Evolutionary conservation across 2,329 filamentous ascomycete genomes (phyloP).

Genomic region (Coniochaeta prunicola): DNA sequence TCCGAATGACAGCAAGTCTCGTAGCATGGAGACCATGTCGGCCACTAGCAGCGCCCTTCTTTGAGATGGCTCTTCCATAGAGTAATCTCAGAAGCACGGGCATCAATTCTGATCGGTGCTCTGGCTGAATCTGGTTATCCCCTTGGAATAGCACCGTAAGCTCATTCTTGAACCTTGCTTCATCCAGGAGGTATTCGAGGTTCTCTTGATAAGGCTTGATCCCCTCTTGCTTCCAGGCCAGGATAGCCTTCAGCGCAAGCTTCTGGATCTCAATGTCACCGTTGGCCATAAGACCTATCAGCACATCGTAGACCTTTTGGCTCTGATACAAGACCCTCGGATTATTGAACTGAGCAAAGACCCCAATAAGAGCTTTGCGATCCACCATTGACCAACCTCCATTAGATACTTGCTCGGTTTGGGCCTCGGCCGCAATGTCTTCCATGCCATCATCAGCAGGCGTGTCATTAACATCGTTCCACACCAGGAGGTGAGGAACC

Average conservation of each 20-base stretch:
- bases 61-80: slow-evolving; percentile 82
- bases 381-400: slow-evolving; percentile 67
- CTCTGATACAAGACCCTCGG: slow-evolving; percentile 76
- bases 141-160: slow-evolving; percentile 81
- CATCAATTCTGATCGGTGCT: slow-evolving; percentile 69
- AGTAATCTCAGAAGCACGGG: slow-evolving; percentile 80
- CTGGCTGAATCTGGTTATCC: slow-evolving; percentile 62
- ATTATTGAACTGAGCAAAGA: slow-evolving; percentile 83
- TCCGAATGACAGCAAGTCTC: slow-evolving; percentile 72
- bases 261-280: slow-evolving; percentile 89
- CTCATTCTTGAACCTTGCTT: slow-evolving; percentile 87
- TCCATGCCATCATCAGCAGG: slow-evolving; percentile 22
- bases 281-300: slow-evolving; percentile 72
- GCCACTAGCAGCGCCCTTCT: slow-evolving; percentile 68
- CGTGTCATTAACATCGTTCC: slow-evolving; percentile 54
- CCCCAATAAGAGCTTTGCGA: slow-evolving; percentile 70
- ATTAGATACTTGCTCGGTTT: slow-evolving; percentile 29
- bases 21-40: slow-evolving; percentile 76
- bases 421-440: slow-evolving; percentile 31
- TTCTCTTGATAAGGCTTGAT: slow-evolving; percentile 78
- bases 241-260: slow-evolving; percentile 71
- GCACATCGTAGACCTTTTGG: slow-evolving; percentile 65
- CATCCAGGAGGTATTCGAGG: slow-evolving; percentile 79
- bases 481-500: slow-evolving; percentile 78
- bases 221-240: slow-evolving; percentile 79